phyloP scores from a whole-genome alignment of 148 eudicot genomes.

The Gaultheria prostrata region DNA sequence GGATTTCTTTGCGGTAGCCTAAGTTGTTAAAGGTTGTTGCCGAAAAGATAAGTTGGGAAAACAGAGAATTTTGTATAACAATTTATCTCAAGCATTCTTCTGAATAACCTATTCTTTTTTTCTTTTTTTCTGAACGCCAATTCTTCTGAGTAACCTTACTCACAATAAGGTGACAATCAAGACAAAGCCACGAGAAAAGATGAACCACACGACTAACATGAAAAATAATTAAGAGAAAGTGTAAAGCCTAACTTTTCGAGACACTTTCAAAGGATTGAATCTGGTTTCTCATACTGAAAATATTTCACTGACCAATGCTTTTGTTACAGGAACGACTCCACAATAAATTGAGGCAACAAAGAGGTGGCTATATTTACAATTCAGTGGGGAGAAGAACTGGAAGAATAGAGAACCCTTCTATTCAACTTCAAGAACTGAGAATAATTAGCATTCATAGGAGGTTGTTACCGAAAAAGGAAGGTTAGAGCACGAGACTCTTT shows the following conservation, averaged over 20 bases:
- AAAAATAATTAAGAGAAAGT: not conserved
- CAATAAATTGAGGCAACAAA: not conserved
- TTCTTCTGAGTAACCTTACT: not conserved
- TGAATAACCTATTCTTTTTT: not conserved
- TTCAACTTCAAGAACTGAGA: not conserved
- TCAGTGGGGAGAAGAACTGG: not conserved
- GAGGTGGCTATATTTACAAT: constrained; percentile 1
- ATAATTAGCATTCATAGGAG: not conserved
- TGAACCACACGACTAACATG: not conserved
- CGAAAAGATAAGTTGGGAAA: not conserved
- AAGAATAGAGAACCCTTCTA: not conserved
- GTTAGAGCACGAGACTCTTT: not conserved
- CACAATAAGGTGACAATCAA: not conserved
- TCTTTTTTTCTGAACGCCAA: too few species aligned
- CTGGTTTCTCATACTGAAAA: not conserved
- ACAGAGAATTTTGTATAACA: not conserved
- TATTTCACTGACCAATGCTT: not conserved
- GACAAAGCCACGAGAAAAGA: not conserved
- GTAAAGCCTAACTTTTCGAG: not conserved
- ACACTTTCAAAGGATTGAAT: not conserved
- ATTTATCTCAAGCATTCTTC: not conserved
- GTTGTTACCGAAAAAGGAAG: not conserved
- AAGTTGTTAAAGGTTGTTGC: not conserved
- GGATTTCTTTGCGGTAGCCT: not conserved
- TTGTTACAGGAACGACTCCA: not conserved